phyloP scores from a whole-genome alignment of 179 eudicot species.

The Silene coronaria region DNA sequence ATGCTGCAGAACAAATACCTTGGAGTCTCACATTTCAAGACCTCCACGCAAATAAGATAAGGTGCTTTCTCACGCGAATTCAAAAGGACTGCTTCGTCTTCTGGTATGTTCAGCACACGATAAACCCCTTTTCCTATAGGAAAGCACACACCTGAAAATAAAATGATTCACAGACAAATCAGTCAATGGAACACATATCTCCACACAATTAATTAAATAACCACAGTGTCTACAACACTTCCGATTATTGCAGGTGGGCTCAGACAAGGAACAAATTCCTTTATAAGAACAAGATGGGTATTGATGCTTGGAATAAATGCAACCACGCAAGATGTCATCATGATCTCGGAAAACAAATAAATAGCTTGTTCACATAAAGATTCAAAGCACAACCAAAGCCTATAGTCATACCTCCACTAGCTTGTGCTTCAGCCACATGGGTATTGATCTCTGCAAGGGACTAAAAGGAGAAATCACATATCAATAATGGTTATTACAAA shows the following conservation, averaged over 20 bases:
- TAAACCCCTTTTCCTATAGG: slow-evolving; percentile 92
- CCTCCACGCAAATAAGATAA: slow-evolving; percentile 87
- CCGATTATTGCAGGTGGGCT: neutral
- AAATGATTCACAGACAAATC: neutral
- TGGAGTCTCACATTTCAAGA: slow-evolving; percentile 69
- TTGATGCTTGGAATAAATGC: neutral
- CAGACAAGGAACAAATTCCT: neutral
- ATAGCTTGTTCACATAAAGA: neutral
- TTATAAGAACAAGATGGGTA: neutral
- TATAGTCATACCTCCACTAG: slow-evolving; percentile 70
- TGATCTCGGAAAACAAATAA: neutral
- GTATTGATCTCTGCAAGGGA: slow-evolving; percentile 85
- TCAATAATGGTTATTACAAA: slow-evolving; percentile 14
- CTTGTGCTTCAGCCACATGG: slow-evolving; percentile 70
- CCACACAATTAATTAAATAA: neutral
- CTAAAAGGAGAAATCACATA: slow-evolving; percentile 42
- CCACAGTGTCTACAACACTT: neutral
- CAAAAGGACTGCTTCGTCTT: slow-evolving; percentile 89
- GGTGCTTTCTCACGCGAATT: slow-evolving; percentile 99
- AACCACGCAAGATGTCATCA: neutral
- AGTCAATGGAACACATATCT: neutral
- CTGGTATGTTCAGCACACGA: slow-evolving; percentile 84
- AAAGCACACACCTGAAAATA: slow-evolving; percentile 69
- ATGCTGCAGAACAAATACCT: slow-evolving; percentile 38
- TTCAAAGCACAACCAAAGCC: neutral